Evolutionary conservation across 768 basidiomycete genomes (phyloP).

Genomic region (Collybiopsis luxurians): DNA sequence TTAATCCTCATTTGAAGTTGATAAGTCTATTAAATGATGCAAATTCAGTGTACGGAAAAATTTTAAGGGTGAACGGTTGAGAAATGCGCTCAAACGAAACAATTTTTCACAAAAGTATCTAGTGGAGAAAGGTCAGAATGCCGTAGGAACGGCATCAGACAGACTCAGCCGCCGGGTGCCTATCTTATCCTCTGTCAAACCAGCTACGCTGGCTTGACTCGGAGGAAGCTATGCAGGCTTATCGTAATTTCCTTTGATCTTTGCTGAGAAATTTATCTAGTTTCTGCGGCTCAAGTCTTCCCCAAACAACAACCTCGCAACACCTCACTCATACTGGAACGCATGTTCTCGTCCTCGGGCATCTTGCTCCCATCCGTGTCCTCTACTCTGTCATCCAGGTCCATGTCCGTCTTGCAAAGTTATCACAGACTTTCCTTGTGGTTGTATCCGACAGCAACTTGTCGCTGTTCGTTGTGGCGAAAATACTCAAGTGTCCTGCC

Average conservation of each 20-base stretch:
- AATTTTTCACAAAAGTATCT: too few species aligned
- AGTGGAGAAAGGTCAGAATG: too few species aligned
- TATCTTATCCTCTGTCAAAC: too few species aligned
- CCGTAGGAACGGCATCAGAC: too few species aligned
- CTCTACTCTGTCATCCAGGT: constrained; percentile 87
- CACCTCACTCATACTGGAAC: constrained; percentile 75
- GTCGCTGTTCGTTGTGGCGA: constrained; percentile 60
- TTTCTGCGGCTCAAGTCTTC: constrained; percentile 75
- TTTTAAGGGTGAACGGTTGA: too few species aligned
- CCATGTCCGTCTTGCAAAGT: constrained; percentile 94
- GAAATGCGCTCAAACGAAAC: too few species aligned
- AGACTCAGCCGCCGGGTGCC: too few species aligned
- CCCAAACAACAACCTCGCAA: constrained; percentile 67
- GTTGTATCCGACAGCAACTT: constrained; percentile 63
- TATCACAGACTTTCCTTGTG: constrained; percentile 72
- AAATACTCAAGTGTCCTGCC: constrained; percentile 38
- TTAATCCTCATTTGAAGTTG: too few species aligned
- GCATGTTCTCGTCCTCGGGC: constrained; percentile 60
- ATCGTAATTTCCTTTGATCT: background rate
- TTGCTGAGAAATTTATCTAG: constrained; percentile 33
- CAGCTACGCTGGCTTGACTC: too few species aligned
- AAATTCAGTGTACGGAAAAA: too few species aligned
- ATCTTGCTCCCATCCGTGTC: constrained; percentile 79
- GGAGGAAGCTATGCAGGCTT: too few species aligned
- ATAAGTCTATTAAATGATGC: too few species aligned